phyloP scores from a whole-genome alignment of 2,329 filamentous ascomycete genomes.

The Claviceps citrina region DNA sequence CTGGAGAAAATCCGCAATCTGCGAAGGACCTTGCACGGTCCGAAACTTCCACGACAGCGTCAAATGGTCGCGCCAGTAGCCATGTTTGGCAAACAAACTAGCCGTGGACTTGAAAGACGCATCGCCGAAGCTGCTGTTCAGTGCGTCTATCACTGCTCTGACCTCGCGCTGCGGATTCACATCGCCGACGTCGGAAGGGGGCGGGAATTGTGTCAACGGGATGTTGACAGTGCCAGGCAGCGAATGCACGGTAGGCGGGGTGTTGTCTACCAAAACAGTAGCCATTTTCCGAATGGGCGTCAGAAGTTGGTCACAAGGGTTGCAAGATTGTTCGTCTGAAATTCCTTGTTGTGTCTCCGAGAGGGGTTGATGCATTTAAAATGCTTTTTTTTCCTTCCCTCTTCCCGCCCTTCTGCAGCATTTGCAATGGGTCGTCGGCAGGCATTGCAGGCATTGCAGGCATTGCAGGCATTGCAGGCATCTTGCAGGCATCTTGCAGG shows the following conservation, averaged over 20 bases:
- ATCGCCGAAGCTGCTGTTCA: slow-evolving; percentile 26
- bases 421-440: no score
- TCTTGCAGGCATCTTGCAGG: no score
- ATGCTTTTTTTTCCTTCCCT: no score
- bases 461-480: no score
- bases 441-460: no score
- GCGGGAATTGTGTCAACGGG: slow-evolving; percentile 27
- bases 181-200: slow-evolving; percentile 13
- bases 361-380: neutral
- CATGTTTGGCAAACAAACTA: slow-evolving; percentile 26
- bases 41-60: slow-evolving; percentile 40
- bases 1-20: slow-evolving; percentile 25
- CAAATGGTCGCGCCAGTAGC: slow-evolving; percentile 45
- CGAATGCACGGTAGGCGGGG: neutral
- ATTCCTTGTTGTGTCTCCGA: no score
- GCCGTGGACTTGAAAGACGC: slow-evolving; percentile 21
- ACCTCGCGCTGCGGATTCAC: slow-evolving; percentile 24
- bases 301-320: neutral
- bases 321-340: no score
- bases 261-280: neutral
- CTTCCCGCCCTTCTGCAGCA: no score
- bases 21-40: slow-evolving; percentile 28
- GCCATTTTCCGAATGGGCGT: neutral
- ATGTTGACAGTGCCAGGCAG: slow-evolving; percentile 40
- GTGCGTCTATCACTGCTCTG: slow-evolving; percentile 17